These are phyloP conservation scores for Globisporangium uncinulatum DNA, from an alignment of 352 stramenopile species.

Conservation along the genomic window DNA sequence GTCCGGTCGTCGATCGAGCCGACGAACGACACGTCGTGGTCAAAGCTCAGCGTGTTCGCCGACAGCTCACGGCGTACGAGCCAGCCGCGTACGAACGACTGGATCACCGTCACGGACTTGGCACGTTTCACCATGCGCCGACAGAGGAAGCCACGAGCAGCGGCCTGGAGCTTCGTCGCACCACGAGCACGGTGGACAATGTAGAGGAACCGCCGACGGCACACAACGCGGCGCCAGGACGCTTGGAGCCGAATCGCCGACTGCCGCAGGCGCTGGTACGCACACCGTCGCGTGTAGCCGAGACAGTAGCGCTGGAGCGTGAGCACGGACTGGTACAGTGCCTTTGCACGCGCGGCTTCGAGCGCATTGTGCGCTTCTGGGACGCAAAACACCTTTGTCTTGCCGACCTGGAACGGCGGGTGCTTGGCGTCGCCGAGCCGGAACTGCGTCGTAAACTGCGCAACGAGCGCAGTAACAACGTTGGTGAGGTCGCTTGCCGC, in stretches of 20 bases:
- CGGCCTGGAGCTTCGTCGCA: conserved; percentile 47
- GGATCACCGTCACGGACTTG: conserved; percentile 51
- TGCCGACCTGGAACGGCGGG: conserved; percentile 72
- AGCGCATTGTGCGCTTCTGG: conserved; percentile 63
- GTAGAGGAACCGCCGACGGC: conserved; percentile 35
- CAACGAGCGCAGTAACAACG: conserved; percentile 42
- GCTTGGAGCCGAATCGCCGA: conserved; percentile 51
- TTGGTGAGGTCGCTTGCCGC: conserved; percentile 41
- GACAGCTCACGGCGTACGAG: conserved; percentile 73
- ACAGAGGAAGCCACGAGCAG: conserved; percentile 35
- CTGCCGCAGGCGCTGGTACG: conserved; percentile 44
- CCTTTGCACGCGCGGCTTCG: conserved; percentile 50
- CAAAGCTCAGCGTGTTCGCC: conserved; percentile 74
- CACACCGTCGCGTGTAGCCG: conserved; percentile 41
- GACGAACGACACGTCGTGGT: conserved; percentile 72
- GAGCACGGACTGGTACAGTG: conserved; percentile 66
- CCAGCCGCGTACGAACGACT: conserved; percentile 80
- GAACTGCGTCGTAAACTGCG: conserved; percentile 32
- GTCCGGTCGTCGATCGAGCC: conserved; percentile 54
- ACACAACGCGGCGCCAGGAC: conserved; percentile 42
- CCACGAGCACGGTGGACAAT: conserved; percentile 32
- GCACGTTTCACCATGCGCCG: conserved; percentile 35
- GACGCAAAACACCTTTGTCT: conserved; percentile 79
- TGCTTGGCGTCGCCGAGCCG: conserved; percentile 36
- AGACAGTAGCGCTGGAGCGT: conserved; percentile 71